phyloP scores from a whole-genome alignment of 1,139 yeast genomes.

The Protomyces lactucae-debilis region DNA sequence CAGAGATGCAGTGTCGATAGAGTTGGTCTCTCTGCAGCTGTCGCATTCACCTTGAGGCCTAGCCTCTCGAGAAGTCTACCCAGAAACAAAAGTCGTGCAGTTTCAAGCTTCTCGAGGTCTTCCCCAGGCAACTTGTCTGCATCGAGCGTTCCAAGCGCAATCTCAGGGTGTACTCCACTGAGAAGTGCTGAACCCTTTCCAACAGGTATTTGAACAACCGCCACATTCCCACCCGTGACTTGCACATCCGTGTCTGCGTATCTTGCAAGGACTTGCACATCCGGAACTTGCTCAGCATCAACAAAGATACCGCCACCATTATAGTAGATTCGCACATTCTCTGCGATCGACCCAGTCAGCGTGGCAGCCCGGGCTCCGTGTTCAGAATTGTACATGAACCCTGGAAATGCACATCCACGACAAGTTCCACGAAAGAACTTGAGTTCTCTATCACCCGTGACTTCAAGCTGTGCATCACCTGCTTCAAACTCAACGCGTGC shows the following conservation, averaged over 20 bases:
- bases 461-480: conserved; percentile 66
- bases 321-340: conserved; percentile 45
- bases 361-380: conserved; percentile 53
- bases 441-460: conserved; percentile 77
- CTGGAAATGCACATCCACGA: conserved; percentile 74
- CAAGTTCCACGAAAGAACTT: conserved; percentile 75
- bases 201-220: conserved; percentile 59
- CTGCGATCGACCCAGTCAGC: neutral
- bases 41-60: conserved; percentile 61
- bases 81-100: conserved; percentile 53
- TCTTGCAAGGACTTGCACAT: conserved; percentile 66
- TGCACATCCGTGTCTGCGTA: conserved; percentile 48
- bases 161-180: conserved; percentile 92
- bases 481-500: conserved; percentile 74
- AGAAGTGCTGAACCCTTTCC: conserved; percentile 75
- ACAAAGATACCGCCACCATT: conserved; percentile 89
- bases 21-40: conserved; percentile 45
- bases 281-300: conserved; percentile 54
- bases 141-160: conserved; percentile 44
- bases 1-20: conserved; percentile 42
- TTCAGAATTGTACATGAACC: conserved; percentile 74
- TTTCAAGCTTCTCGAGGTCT: neutral
- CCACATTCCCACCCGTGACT: conserved; percentile 52
- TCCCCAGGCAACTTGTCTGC: neutral
- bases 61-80: conserved; percentile 52